Base-by-base conservation (phyloP, 148 eudicot genomes). In the Diospyros kaki region DNA sequence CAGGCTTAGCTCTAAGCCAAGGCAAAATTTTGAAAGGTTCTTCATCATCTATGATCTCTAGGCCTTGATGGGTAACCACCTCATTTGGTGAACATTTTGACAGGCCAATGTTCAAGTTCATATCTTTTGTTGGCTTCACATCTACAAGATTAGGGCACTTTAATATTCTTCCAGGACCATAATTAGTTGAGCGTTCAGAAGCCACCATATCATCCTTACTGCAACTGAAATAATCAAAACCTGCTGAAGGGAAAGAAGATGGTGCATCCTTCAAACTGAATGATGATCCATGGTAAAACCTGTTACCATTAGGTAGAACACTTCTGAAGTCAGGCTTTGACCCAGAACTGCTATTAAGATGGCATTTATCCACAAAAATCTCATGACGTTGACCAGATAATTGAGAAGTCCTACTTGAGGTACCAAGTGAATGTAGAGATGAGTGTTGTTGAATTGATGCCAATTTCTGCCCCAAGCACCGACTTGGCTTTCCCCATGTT, bases 1-100 rank as follows among this genome's bases (percentile, higher is more conserved):
- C 40, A 48, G 78, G 73, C 69, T 81, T 87, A 41, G 75, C 73
- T 79, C 81, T 84, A 69, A 91, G 89, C 97, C 97, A 94, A 50
- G 94, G 97, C 80, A 89, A 81, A 38, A 39, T 83, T 48, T 81
- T 60, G 9, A 71, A 53, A 71, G 68, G 77, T 63, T 83, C 85
- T 68, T 80, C 84, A 41, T 59, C 80, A 64, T 83, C 84, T 38
- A 64, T 59, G 50, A 64, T 56, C 73, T 60, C 74, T 58, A 69
- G 55, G 72, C 42, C 75, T 54, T 64, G 87, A 44, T 45, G 78
- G 65, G 58, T 69, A 48, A 67, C 48, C 59, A 74, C 83, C 72
- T 84, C 83, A 45, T 69, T 66, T 2, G 75, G 76, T 58, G 82
- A 68, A 38, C 72, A 81, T 74, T 81, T 83, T 38, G 87, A 60